These are phyloP conservation scores for Nasturtium officinale DNA, from an alignment of 345 rosid species.

Conservation along the genomic window DNA sequence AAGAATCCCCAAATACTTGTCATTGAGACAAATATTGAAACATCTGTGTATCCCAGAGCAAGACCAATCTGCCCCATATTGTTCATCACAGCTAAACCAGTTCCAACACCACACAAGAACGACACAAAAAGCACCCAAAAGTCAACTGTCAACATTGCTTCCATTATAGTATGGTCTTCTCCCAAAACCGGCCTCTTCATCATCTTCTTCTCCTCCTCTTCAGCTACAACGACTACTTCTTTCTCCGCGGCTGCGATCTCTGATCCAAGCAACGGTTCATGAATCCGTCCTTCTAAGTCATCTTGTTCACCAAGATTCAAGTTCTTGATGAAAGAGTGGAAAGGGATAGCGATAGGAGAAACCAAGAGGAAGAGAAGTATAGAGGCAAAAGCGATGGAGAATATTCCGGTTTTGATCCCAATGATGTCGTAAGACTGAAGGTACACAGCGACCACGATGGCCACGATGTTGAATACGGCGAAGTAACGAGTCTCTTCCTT, in stretches of 20 bases:
- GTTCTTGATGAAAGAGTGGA: constrained; percentile 48
- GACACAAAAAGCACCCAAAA: constrained; percentile 86
- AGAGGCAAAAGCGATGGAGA: constrained; percentile 51
- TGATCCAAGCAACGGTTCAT: constrained; percentile 56
- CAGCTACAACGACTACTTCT: constrained; percentile 1
- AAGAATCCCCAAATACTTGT: constrained; percentile 94
- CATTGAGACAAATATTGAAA: constrained; percentile 80
- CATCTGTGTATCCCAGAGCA: constrained; percentile 86
- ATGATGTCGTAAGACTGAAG: constrained; percentile 67
- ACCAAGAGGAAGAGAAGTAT: constrained; percentile 61
- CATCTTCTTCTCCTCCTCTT: constrained; percentile 23
- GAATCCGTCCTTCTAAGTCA: constrained; percentile 48
- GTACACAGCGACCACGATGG: constrained; percentile 75
- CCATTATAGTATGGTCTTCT: constrained; percentile 81
- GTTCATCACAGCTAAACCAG: constrained; percentile 86
- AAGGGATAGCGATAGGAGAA: constrained; percentile 66
- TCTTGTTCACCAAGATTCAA: constrained; percentile 40
- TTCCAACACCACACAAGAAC: constrained; percentile 87
- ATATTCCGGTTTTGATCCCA: constrained; percentile 43
- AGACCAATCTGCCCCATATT: constrained; percentile 93
- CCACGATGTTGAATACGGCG: constrained; percentile 58
- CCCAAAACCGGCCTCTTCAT: constrained; percentile 61
- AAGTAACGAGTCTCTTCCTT: constrained; percentile 73
- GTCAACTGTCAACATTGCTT: constrained; percentile 67
- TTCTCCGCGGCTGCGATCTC: constrained; percentile 24